Evolutionary conservation across 805 yeast genomes (phyloP).

Genomic region (Starmerella apicola): DNA sequence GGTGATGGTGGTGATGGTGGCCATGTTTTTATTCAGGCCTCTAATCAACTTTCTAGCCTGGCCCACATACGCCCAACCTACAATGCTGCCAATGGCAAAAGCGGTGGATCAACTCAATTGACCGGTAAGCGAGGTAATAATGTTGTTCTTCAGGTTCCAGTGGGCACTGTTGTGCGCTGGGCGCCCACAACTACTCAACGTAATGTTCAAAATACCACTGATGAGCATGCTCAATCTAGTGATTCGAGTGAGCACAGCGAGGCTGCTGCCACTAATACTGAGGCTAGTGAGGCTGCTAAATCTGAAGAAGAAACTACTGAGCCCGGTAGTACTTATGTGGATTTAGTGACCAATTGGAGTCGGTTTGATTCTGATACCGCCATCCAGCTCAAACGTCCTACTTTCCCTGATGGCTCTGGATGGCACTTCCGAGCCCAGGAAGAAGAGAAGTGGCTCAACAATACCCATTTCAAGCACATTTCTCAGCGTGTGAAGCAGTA

Average conservation of each 20-base stretch:
- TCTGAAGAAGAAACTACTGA: neutral
- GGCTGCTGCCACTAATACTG: no score
- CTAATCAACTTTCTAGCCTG: constrained; percentile 55
- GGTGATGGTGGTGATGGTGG: constrained; percentile 98
- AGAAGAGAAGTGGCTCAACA: constrained; percentile 52
- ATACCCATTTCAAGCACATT: constrained; percentile 54
- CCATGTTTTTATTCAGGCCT: constrained; percentile 68
- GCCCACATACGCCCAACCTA: constrained; percentile 58
- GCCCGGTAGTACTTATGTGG: constrained; percentile 2
- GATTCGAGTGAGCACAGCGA: constrained; percentile 21
- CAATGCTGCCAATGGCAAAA: constrained; percentile 56
- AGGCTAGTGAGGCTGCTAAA: no score
- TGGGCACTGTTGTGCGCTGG: constrained; percentile 82
- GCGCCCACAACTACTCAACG: no score
- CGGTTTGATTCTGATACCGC: constrained; percentile 17
- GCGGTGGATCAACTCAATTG: constrained; percentile 63
- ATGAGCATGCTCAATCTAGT: no score
- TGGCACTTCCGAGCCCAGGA: constrained; percentile 79
- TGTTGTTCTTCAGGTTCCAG: constrained; percentile 72
- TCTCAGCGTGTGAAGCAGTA: constrained; percentile 50
- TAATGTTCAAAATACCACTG: no score
- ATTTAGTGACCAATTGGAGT: constrained; percentile 18
- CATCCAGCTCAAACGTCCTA: constrained; percentile 48
- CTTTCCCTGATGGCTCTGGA: constrained; percentile 56
- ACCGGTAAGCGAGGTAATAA: constrained; percentile 83